phyloP scores from a whole-genome alignment of 108 stramenopile genomes.

The Chaetoceros muelleri region DNA sequence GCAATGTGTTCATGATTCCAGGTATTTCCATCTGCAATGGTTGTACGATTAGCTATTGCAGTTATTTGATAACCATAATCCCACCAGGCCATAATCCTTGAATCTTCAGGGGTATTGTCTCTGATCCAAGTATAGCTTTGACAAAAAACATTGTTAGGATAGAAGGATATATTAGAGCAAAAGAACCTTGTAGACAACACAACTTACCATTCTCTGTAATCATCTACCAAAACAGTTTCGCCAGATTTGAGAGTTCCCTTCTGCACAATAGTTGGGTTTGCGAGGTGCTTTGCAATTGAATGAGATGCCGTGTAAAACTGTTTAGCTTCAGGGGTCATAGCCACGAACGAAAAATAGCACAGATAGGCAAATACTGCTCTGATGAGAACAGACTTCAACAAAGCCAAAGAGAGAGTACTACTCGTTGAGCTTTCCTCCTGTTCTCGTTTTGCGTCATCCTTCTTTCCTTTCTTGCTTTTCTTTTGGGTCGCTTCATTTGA shows the following conservation, averaged over 20 bases:
- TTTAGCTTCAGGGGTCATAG: conserved; percentile 14
- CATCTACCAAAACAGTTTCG: conserved; percentile 72
- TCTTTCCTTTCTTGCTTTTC: conserved; percentile 26
- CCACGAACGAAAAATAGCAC: neutral
- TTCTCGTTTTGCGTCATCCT: neutral
- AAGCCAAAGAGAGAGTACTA: neutral
- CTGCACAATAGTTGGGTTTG: conserved; percentile 87
- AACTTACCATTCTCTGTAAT: conserved; percentile 99
- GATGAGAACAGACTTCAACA: neutral
- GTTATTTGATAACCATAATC: conserved; percentile 94
- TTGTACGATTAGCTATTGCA: conserved; percentile 94
- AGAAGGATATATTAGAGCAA: conserved; percentile 59
- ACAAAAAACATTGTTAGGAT: too few species aligned
- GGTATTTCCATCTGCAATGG: conserved; percentile 98
- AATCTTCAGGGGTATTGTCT: conserved; percentile 93
- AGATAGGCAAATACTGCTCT: neutral
- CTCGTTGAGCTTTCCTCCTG: conserved; percentile 6
- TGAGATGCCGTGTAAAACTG: conserved; percentile 38
- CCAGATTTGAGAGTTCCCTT: conserved; percentile 66
- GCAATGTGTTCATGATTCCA: conserved; percentile 99
- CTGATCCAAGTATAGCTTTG: conserved; percentile 96
- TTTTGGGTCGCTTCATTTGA: neutral
- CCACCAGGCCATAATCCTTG: conserved; percentile 98
- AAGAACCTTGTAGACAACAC: too few species aligned
- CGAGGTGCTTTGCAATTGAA: conserved; percentile 47